These are phyloP conservation scores for Aegilops speltoides DNA, from an alignment of 176 grass and related monocot genomes.

Conservation along the genomic window DNA sequence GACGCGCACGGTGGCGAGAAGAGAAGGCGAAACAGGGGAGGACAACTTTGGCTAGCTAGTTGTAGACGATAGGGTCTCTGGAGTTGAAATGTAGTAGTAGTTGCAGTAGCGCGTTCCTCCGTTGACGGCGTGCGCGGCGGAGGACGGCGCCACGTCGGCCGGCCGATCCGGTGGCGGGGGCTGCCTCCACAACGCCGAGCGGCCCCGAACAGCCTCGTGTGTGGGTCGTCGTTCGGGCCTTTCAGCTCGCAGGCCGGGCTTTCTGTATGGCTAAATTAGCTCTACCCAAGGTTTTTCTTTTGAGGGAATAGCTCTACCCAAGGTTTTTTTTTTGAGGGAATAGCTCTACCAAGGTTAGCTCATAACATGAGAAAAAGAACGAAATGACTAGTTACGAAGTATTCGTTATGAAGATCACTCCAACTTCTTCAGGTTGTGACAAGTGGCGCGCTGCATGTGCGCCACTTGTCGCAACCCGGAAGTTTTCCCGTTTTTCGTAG, in stretches of 20 bases:
- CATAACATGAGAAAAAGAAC: too few relatives aligned
- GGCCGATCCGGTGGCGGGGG: background rate
- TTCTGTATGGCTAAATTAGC: background rate
- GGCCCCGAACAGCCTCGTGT: background rate
- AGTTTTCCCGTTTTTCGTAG: too few relatives aligned
- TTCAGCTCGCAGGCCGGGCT: background rate
- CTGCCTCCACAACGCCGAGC: background rate
- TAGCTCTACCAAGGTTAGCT: too few relatives aligned
- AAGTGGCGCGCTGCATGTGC: too few relatives aligned
- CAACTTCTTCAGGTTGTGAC: too few relatives aligned
- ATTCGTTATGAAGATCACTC: too few relatives aligned
- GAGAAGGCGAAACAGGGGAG: background rate
- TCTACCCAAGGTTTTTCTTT: too few relatives aligned
- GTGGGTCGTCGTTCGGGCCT: background rate
- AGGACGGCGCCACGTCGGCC: slow-evolving; percentile 11
- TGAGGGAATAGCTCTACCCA: too few relatives aligned
- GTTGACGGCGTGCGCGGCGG: background rate
- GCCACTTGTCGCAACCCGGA: too few relatives aligned
- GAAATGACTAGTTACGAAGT: too few relatives aligned
- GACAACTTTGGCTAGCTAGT: background rate
- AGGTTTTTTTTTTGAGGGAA: too few relatives aligned
- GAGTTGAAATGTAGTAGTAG: background rate
- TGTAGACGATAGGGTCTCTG: background rate
- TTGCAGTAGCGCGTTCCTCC: background rate
- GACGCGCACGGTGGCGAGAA: background rate